Evolutionary conservation across 1,284 basidiomycete species (phyloP), one percentile per base, ranked within the genome.

Genomic region (Chiua sp.): DNA sequence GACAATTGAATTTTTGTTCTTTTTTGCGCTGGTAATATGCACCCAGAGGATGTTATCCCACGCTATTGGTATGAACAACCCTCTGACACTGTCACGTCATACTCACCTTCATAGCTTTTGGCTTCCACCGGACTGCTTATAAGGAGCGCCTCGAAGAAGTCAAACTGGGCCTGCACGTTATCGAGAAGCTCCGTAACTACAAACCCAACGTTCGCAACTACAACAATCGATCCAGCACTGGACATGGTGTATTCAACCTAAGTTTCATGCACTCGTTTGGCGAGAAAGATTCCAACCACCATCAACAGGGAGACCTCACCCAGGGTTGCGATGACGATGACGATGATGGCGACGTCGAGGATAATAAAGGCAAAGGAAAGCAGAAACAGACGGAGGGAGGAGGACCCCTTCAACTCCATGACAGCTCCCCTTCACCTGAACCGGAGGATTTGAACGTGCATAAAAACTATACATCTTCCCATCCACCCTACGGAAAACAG

Each of bases 121-220:
- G 82, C 28, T 94, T 94, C 76, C 92, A 94, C 71, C 82, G 80
- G 50, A 88, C 84, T 11, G 92, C 92, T 16, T 94, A 87, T 70
- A 83, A 83, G 62, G 91, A 94, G 42, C 89, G 91, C 55, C 79
- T 92, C 18, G 82, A 85, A 13, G 76, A 79, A 23, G 80, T 92
- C 3, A 77, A 79, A 51, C 75, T 80, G 53, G 79, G 86, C 4
- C 80, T 93, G 28, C 73, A 74, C 23, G 84, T 86, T 39, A 83
- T 94, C 59, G 91, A 94, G 73, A 82, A 81, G 65, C 81, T 94
- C 37, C 85, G 89, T 47, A 78, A 84, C 60, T 89, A 90, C 73
- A 85, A 84, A 44, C 92, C 91, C n/a, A 88, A 87, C 62, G 50
- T 46, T 26, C 65, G 62, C 46, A 60, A 66, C 33, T 68, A 64